These are phyloP conservation scores for Aegilops umbellulata DNA, from an alignment of 176 grass and related monocot species.

Conservation along the genomic window DNA sequence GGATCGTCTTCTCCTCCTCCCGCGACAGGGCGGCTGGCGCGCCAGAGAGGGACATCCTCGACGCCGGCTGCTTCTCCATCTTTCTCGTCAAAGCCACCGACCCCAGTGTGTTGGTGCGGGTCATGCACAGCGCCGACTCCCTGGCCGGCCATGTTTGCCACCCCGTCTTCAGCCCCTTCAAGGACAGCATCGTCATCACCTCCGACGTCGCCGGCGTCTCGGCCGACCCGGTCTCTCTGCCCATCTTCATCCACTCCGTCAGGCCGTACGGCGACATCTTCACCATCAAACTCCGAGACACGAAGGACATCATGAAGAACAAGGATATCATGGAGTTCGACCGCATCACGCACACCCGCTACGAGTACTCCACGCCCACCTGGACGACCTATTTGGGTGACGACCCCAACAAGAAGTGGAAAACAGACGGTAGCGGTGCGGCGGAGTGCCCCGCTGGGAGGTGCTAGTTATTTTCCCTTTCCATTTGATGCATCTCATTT, in stretches of 20 bases:
- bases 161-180: slow-evolving; percentile 37
- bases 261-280: slow-evolving; percentile 40
- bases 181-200: slow-evolving; percentile 42
- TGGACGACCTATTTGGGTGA: slow-evolving; percentile 25
- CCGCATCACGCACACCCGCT: slow-evolving; percentile 39
- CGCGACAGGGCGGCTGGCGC: slow-evolving; percentile 10
- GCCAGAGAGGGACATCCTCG: not conserved
- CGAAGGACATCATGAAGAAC: slow-evolving; percentile 5
- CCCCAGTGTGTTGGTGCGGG: slow-evolving; percentile 12
- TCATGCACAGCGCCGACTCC: slow-evolving; percentile 6
- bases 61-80: slow-evolving; percentile 21
- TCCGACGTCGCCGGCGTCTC: slow-evolving; percentile 41
- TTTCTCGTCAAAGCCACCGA: not conserved
- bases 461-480: too few species aligned
- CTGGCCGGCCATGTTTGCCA: slow-evolving; percentile 44
- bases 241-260: slow-evolving; percentile 37
- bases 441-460: too few species aligned
- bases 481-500: too few species aligned
- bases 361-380: slow-evolving; percentile 33
- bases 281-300: slow-evolving; percentile 26
- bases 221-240: slow-evolving; percentile 40
- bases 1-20: slow-evolving; percentile 53
- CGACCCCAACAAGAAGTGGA: slow-evolving; percentile 34
- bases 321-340: slow-evolving; percentile 9
- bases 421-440: too few species aligned